phyloP scores from a whole-genome alignment of 345 rosid species.

The Eutrema yunnanense region DNA sequence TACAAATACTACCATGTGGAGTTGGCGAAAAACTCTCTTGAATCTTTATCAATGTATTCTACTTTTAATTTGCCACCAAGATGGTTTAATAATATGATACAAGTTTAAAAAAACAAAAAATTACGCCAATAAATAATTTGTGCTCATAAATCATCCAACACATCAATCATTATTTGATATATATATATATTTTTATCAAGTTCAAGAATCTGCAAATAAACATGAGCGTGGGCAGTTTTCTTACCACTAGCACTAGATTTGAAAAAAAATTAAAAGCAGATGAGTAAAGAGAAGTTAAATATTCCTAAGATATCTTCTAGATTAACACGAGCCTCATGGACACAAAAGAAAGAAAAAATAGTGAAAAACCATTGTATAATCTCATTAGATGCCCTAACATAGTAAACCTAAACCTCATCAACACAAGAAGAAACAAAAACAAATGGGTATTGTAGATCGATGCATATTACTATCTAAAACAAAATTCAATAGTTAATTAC shows the following conservation, averaged over 20 bases:
- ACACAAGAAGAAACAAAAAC: slow-evolving; percentile 2
- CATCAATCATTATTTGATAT: neutral
- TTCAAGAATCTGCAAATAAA: neutral
- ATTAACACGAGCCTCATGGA: slow-evolving; percentile 2
- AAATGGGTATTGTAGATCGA: neutral
- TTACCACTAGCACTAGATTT: neutral
- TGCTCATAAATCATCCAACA: neutral
- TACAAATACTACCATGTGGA: no score
- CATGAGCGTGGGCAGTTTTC: neutral
- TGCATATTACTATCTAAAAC: slow-evolving; percentile 1
- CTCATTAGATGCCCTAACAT: neutral
- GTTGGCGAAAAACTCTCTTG: no score
- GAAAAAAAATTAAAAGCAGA: neutral
- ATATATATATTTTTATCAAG: neutral
- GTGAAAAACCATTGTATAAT: slow-evolving; percentile 3
- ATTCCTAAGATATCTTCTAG: neutral
- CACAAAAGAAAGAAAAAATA: neutral
- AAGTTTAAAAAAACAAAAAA: no score
- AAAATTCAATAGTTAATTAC: slow-evolving; percentile 35
- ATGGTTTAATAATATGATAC: no score
- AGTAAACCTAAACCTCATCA: neutral
- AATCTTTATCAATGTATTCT: no score
- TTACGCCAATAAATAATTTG: neutral
- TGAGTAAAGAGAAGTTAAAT: neutral
- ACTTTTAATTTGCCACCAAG: no score